Evolutionary conservation across 106 monocot species (phyloP), one percentile per base, ranked within the genome.

Genomic region (Allium fistulosum): DNA sequence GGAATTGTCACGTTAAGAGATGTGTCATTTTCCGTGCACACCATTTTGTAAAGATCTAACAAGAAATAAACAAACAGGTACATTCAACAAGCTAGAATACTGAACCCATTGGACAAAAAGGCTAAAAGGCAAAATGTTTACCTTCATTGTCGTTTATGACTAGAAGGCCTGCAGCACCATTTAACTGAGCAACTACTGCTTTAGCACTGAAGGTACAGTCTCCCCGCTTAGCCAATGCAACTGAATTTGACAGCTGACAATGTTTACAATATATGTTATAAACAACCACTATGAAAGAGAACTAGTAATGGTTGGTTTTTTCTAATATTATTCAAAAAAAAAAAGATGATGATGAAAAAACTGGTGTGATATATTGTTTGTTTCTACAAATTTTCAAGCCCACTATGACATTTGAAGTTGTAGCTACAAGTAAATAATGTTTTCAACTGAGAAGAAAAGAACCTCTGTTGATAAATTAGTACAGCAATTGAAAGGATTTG

Each of bases 11-110:
- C 48, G 59, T 93, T 77, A 62, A 87, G 66, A 0, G 84, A 80
- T 58, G 99, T 99, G 59, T 93, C 92, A 80, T 99, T 99, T 61
- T 84, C 78, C 57, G 71, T 78, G 67, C 99, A 99, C 9, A 93
- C 92, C 99, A 99, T 99, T 78, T 99, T 93, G 79, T 93, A 92
- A 67, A 99, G 89, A 65, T 93, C 99, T 99, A 76, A 48, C 50
- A 77, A 62, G 66, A 63, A 0, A 70, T 59, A 6, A 77, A 17
- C 1, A 71, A 70, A 10, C 17, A 58, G 4, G 58, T 2, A 74
- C 11, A 1, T 14, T 37, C 37, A 37, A 37, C 37, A 37, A 37
- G 37, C 37, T 37, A 37, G 37, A 37, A 37, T 2, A 37, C 37
- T 37, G 37, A 37, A 37, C 37, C 5, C 37, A 37, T 37, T 37